Evolutionary conservation across 768 basidiomycete species (phyloP).

Genomic region (Tubosaeta brunneosetosa): DNA sequence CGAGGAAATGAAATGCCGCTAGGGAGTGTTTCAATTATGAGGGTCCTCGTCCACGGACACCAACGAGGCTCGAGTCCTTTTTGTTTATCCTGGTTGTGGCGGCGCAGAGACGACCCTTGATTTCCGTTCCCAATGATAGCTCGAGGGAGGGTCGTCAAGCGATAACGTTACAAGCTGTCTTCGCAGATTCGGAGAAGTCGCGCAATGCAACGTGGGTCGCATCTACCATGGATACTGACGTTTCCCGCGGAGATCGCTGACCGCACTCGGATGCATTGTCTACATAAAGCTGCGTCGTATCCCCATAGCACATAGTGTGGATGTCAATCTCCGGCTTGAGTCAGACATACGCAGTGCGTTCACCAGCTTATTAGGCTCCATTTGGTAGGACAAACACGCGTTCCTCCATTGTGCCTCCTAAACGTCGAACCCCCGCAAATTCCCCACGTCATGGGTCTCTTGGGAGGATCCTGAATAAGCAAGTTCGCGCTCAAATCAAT

Average conservation of each 20-base stretch:
- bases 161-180: constrained; percentile 23
- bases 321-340: constrained; percentile 19
- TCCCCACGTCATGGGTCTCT: constrained; percentile 19
- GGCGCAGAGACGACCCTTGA: constrained; percentile 1
- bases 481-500: neutral
- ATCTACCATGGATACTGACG: constrained; percentile 26
- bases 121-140: constrained; percentile 11
- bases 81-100: neutral
- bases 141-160: constrained; percentile 6
- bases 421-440: constrained; percentile 15
- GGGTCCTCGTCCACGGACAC: neutral
- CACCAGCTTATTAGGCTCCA: neutral
- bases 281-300: constrained; percentile 15
- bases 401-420: constrained; percentile 10
- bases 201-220: constrained; percentile 21
- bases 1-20: neutral
- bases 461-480: constrained; percentile 8
- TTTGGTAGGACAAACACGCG: neutral
- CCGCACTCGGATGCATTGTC: constrained; percentile 11
- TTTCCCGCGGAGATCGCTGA: constrained; percentile 29
- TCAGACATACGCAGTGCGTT: constrained; percentile 1
- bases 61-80: constrained; percentile 3
- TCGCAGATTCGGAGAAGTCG: constrained; percentile 13
- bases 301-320: constrained; percentile 12
- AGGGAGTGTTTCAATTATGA: constrained; percentile 10